Percentiles rank a stretch among this genome's conserved stretches.
Evolutionary conservation across 176 grass and related monocot species (phyloP).

Genomic region (Luzula sylvatica): DNA sequence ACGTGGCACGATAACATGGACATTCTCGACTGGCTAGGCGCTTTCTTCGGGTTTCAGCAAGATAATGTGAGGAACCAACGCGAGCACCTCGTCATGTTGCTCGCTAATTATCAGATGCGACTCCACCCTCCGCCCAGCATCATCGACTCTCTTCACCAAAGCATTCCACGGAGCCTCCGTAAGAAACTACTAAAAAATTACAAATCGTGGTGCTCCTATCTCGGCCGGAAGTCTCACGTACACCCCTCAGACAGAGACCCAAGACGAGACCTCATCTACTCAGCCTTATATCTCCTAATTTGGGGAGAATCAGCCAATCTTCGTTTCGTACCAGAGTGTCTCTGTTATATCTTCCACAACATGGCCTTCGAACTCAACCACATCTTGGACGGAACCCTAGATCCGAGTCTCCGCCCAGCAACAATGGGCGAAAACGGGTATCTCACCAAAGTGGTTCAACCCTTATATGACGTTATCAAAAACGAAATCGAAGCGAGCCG

Average conservation of each 20-base stretch:
- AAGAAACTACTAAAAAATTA: conserved; percentile 83
- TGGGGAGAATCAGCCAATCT: conserved; percentile 96
- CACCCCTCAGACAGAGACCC: conserved; percentile 26
- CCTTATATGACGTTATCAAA: conserved; percentile 52
- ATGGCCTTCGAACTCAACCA: conserved; percentile 74
- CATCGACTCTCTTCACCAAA: conserved; percentile 45
- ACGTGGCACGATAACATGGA: conserved; percentile 29
- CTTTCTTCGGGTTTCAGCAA: conserved; percentile 77
- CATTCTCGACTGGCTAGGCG: conserved; percentile 89
- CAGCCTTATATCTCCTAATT: conserved; percentile 74
- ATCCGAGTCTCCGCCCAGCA: conserved; percentile 21
- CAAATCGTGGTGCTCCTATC: conserved; percentile 65
- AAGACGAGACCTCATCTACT: conserved; percentile 64
- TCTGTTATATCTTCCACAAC: conserved; percentile 90
- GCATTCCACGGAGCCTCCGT: conserved; percentile 41
- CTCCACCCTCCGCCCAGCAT: conserved; percentile 5
- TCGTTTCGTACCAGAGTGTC: conserved; percentile 82
- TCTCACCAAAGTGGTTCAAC: conserved; percentile 55
- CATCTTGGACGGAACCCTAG: conserved; percentile 45
- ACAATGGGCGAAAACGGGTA: conserved; percentile 64
- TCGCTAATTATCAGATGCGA: conserved; percentile 80
- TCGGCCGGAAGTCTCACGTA: conserved; percentile 49
- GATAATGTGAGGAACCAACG: conserved; percentile 88
- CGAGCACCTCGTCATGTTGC: conserved; percentile 94
- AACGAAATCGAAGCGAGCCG: conserved; percentile 46